Percentiles rank a stretch among this genome's conserved stretches.
phyloP scores from a whole-genome alignment of 352 stramenopile genomes.

The Saprolegnia parasitica region DNA sequence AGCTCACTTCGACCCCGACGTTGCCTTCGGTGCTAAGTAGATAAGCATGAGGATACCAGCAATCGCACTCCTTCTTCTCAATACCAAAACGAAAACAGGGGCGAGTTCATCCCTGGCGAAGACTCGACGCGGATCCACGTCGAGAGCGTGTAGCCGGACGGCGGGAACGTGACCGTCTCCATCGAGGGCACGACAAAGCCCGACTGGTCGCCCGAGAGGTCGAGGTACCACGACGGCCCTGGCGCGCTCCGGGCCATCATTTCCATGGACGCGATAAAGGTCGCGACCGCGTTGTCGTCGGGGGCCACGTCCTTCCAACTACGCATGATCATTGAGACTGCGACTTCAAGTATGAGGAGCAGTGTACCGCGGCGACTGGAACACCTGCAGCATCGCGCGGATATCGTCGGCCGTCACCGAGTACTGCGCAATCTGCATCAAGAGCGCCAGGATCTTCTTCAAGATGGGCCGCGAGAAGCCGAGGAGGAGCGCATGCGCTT shows the following conservation, averaged over 20 bases:
- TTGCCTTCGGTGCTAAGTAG: conserved; percentile 54
- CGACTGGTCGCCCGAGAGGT: conserved; percentile 73
- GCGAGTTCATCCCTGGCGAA: conserved; percentile 58
- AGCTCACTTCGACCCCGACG: conserved; percentile 73
- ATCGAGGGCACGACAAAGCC: conserved; percentile 62
- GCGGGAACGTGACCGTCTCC: conserved; percentile 52
- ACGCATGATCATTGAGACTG: neutral
- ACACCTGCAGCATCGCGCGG: conserved; percentile 72
- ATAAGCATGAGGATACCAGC: neutral
- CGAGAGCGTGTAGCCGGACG: conserved; percentile 80
- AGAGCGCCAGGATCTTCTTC: conserved; percentile 71
- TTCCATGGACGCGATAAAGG: conserved; percentile 75
- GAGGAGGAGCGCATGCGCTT: conserved; percentile 55
- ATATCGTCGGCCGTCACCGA: conserved; percentile 75
- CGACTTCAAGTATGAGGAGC: neutral
- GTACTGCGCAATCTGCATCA: conserved; percentile 75
- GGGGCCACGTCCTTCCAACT: conserved; percentile 58
- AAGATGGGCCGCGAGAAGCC: conserved; percentile 57
- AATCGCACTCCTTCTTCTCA: neutral
- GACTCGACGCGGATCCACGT: conserved; percentile 82
- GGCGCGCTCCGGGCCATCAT: conserved; percentile 83
- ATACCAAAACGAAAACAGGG: conserved; percentile 76
- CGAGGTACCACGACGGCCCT: conserved; percentile 75
- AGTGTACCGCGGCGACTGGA: conserved; percentile 49
- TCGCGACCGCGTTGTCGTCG: conserved; percentile 65